A percentile compares a stretch with the other conserved stretches of the same genome.
Evolutionary conservation across 1,139 yeast genomes (phyloP).

Genomic region (Zygosaccharomyces sapae): DNA sequence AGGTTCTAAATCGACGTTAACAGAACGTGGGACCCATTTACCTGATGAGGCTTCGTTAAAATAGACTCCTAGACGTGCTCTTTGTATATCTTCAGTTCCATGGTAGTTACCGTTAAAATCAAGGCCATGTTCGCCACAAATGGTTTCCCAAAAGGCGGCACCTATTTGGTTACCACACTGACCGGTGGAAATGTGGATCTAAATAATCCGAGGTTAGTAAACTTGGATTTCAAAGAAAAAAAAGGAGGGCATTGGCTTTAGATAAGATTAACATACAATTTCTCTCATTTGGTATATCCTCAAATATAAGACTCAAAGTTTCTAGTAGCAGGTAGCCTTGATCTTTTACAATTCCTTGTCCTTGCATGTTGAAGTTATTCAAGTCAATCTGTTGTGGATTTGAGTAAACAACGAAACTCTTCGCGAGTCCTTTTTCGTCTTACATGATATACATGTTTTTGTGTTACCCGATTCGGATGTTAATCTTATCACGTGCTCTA

Average conservation of each 20-base stretch:
- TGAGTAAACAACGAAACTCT: conserved; percentile 6
- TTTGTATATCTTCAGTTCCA: conserved; percentile 65
- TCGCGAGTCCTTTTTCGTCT: conserved; percentile 3
- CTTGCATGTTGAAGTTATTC: conserved; percentile 3
- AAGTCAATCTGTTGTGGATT: conserved; percentile 1
- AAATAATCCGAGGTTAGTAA: conserved; percentile 10
- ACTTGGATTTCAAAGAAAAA: neutral
- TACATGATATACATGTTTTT: conserved; percentile 3
- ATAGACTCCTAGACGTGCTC: conserved; percentile 40
- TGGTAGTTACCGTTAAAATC: conserved; percentile 77
- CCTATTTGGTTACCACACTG: conserved; percentile 99
- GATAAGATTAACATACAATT: conserved; percentile 44
- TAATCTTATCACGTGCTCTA: neutral
- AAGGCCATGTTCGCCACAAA: conserved; percentile 94
- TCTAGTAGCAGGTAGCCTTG: neutral
- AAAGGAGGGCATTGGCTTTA: neutral
- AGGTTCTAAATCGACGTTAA: conserved; percentile 87
- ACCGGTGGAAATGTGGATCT: conserved; percentile 91
- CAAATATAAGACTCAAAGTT: neutral
- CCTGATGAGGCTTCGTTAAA: conserved; percentile 72
- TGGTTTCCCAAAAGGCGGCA: conserved; percentile 97
- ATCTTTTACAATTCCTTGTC: conserved; percentile 1
- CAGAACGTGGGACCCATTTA: conserved; percentile 90
- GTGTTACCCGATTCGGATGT: conserved; percentile 3
- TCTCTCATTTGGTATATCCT: conserved; percentile 46